Evolutionary conservation across 2,329 filamentous ascomycete genomes (phyloP).

Genomic region (Cladophialophora chaetospira): DNA sequence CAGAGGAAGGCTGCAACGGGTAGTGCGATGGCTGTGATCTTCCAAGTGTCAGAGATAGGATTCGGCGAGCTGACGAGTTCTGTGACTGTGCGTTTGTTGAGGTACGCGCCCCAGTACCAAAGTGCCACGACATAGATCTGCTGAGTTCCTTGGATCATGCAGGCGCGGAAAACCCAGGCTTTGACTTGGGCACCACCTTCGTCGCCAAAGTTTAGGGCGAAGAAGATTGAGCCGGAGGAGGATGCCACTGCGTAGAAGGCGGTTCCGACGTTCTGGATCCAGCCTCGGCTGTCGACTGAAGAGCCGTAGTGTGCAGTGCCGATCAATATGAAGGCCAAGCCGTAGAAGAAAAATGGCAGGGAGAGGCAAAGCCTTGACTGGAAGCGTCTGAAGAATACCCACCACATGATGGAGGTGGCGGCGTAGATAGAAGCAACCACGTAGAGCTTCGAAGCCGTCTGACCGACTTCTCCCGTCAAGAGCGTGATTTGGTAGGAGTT

Average conservation of each 20-base stretch:
- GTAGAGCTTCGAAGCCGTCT: slow-evolving; percentile 62
- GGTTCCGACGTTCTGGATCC: slow-evolving; percentile 63
- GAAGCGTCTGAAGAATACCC: slow-evolving; percentile 61
- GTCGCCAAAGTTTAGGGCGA: slow-evolving; percentile 67
- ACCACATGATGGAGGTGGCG: slow-evolving; percentile 62
- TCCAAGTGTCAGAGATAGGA: slow-evolving; percentile 47
- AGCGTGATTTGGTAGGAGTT: slow-evolving; percentile 70
- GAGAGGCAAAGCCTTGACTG: slow-evolving; percentile 61
- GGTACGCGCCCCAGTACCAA: slow-evolving; percentile 67
- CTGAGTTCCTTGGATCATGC: slow-evolving; percentile 66
- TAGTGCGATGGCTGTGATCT: slow-evolving; percentile 56
- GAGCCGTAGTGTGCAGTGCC: slow-evolving; percentile 60
- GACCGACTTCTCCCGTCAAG: slow-evolving; percentile 63
- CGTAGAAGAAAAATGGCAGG: slow-evolving; percentile 64
- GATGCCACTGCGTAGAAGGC: slow-evolving; percentile 65
- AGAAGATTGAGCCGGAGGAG: slow-evolving; percentile 65
- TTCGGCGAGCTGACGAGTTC: slow-evolving; percentile 41
- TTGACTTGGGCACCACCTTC: slow-evolving; percentile 64
- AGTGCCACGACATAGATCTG: slow-evolving; percentile 66
- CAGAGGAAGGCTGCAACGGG: slow-evolving; percentile 62
- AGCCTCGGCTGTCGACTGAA: slow-evolving; percentile 43
- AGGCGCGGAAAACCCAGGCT: slow-evolving; percentile 68
- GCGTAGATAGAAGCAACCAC: slow-evolving; percentile 63
- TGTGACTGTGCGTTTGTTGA: slow-evolving; percentile 49
- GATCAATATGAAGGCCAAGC: slow-evolving; percentile 64